Conservation (phyloP, 352 stramenopile species). For the Phytophthora crassamura region DNA sequence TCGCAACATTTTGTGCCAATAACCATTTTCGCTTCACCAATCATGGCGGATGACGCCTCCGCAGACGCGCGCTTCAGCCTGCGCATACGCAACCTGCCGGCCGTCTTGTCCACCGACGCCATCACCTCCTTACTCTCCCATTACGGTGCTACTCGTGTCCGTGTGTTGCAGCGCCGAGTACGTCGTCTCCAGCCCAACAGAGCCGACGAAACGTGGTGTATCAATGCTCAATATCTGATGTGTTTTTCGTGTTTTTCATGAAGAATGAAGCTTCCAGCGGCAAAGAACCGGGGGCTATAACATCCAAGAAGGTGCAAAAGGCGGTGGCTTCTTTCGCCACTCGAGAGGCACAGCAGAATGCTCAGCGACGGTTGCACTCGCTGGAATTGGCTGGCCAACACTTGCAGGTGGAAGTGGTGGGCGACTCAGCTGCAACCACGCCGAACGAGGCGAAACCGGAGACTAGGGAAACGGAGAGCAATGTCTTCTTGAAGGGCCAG, state of each 20-base stretch:
- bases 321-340: constrained; percentile 59
- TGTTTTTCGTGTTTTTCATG: constrained; percentile 10
- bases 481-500: constrained; percentile 7
- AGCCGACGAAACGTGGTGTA: constrained; percentile 6
- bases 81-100: constrained; percentile 68
- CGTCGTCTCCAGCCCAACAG: constrained; percentile 1
- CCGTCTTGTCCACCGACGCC: constrained; percentile 58
- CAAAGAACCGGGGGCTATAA: constrained; percentile 36
- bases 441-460: constrained; percentile 15
- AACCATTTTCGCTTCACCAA: neutral
- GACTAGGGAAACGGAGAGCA: neutral
- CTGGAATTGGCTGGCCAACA: constrained; percentile 66
- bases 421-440: constrained; percentile 14
- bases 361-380: constrained; percentile 46
- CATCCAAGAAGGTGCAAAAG: constrained; percentile 35
- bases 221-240: constrained; percentile 6
- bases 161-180: constrained; percentile 48
- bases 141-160: constrained; percentile 61
- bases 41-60: neutral
- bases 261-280: constrained; percentile 36
- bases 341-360: constrained; percentile 38
- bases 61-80: constrained; percentile 39
- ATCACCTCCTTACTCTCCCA: constrained; percentile 65
- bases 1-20: constrained; percentile 4
- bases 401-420: constrained; percentile 45